Conservation (phyloP, 2,329 filamentous ascomycete genomes). For the Claviceps spartinae region DNA sequence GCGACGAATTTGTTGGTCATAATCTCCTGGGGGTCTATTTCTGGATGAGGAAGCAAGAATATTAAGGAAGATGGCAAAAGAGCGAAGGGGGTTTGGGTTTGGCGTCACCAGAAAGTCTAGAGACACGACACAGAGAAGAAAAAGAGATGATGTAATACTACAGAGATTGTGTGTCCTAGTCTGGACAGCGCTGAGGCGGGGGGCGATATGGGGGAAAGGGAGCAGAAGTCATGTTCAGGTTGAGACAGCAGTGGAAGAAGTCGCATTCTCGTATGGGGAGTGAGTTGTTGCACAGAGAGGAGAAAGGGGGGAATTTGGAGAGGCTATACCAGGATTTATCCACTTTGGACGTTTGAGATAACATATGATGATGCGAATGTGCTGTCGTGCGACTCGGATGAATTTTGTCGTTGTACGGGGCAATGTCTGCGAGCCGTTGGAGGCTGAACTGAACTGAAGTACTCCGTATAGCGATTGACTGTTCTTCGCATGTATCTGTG, state of each 20-base stretch:
- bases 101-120: too few species aligned
- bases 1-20: neutral
- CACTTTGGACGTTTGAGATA: constrained; percentile 11
- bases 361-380: constrained; percentile 23
- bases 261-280: constrained; percentile 1
- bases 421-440: too few species aligned
- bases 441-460: too few species aligned
- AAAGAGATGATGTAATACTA: too few species aligned
- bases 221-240: neutral
- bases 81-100: too few species aligned
- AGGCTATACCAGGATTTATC: constrained; percentile 17
- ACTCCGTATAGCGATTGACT: too few species aligned
- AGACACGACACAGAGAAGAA: too few species aligned
- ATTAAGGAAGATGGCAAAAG: neutral
- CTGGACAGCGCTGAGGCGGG: too few species aligned
- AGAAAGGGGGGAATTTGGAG: neutral
- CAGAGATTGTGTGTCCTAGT: too few species aligned
- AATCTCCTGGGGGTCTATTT: neutral
- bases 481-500: too few species aligned
- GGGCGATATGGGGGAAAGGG: neutral
- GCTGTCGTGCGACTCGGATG: neutral
- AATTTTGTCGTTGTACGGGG: too few species aligned
- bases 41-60: neutral
- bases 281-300: neutral
- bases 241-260: constrained; percentile 10